Percentiles rank a stretch among this genome's conserved stretches.
These are phyloP conservation scores for Pseudogymnoascus sp. DNA, from an alignment of 2,329 filamentous ascomycete species.

Conservation along the genomic window DNA sequence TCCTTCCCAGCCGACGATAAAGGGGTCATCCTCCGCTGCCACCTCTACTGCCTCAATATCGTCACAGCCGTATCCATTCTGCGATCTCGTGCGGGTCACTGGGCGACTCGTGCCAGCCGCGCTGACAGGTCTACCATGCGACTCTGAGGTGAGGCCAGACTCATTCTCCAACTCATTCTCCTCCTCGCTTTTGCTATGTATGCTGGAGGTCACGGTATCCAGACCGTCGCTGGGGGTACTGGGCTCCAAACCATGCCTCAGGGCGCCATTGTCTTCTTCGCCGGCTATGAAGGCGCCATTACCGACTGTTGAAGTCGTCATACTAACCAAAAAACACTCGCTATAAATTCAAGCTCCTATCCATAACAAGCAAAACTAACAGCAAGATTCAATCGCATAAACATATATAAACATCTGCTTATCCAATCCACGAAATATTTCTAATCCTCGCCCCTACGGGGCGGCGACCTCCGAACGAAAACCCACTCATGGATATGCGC, in stretches of 20 bases:
- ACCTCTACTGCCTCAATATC: slow-evolving; percentile 20
- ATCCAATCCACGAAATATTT: neutral
- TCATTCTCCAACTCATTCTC: neutral
- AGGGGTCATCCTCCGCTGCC: slow-evolving; percentile 36
- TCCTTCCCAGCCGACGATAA: slow-evolving; percentile 67
- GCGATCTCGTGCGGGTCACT: slow-evolving; percentile 15
- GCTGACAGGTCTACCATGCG: neutral
- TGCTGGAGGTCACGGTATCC: neutral
- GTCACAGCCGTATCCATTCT: slow-evolving; percentile 27
- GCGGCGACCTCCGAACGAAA: neutral
- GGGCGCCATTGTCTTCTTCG: neutral
- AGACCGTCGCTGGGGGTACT: neutral
- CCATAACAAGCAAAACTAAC: neutral
- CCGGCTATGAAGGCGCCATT: neutral
- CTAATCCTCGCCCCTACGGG: neutral
- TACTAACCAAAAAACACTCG: neutral
- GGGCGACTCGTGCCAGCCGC: neutral
- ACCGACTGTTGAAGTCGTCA: neutral
- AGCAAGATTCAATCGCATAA: neutral
- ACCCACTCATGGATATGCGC: neutral
- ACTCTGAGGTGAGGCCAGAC: neutral
- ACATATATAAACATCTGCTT: neutral
- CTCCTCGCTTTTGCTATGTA: neutral
- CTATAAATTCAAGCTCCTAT: neutral
- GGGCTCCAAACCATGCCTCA: neutral